phyloP scores from a whole-genome alignment of 768 basidiomycete genomes.

The Hortiboletus flavorubellus region DNA sequence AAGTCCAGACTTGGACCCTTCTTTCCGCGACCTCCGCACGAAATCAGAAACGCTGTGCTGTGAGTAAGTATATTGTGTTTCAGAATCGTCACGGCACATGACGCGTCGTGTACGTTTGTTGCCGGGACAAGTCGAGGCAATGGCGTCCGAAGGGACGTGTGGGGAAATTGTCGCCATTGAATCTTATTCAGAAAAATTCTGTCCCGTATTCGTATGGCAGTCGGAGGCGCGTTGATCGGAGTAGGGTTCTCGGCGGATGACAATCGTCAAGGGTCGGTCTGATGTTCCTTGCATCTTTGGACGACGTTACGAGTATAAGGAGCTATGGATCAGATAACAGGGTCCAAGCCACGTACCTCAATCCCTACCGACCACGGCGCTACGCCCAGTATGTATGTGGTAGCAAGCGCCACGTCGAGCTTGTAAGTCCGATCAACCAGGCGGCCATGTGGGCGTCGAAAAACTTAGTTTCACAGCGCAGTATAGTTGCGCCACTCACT shows the following conservation, averaged over 20 bases:
- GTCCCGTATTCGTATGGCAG: neutral
- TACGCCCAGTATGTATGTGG: neutral
- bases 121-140: neutral
- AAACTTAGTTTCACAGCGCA: no score
- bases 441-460: neutral
- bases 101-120: neutral
- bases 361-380: neutral
- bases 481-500: no score
- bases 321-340: constrained; percentile 2
- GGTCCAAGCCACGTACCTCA: constrained; percentile 10
- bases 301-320: neutral
- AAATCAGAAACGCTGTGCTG: constrained; percentile 1
- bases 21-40: constrained; percentile 1
- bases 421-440: constrained; percentile 1
- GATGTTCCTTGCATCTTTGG: neutral
- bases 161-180: neutral
- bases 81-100: neutral
- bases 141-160: neutral
- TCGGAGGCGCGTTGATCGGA: constrained; percentile 10
- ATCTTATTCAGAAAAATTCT: neutral
- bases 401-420: neutral
- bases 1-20: neutral
- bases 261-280: constrained; percentile 5
- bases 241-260: neutral
- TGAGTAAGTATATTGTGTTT: constrained; percentile 2